Evolutionary conservation across 345 rosid genomes (phyloP).

Genomic region (Laguncularia racemosa): DNA sequence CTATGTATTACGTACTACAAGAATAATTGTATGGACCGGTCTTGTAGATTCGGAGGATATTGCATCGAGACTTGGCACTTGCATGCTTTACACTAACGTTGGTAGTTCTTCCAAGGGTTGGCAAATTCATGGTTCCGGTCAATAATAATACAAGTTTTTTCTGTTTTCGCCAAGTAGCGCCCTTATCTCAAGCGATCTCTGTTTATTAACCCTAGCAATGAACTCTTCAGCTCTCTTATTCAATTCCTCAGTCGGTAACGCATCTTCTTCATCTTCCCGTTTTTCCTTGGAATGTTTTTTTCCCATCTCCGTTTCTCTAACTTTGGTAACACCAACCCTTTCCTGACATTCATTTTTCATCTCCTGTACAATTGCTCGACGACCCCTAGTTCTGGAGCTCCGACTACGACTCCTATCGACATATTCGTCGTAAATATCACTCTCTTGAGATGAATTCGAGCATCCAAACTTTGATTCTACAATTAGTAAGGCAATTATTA

Average conservation of each 20-base stretch:
- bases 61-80: too few relatives aligned
- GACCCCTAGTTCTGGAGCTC: too few relatives aligned
- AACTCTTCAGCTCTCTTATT: slow-evolving; percentile 27
- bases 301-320: not conserved
- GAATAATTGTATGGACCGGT: too few relatives aligned
- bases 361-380: not conserved
- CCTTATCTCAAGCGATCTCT: slow-evolving; percentile 19
- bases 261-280: slow-evolving; percentile 1
- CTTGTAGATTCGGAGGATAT: too few relatives aligned
- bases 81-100: too few relatives aligned
- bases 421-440: slow-evolving; percentile 22
- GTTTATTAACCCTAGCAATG: slow-evolving; percentile 28
- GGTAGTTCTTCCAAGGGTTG: too few relatives aligned
- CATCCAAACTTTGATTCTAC: slow-evolving; percentile 17
- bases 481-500: slow-evolving; percentile 18
- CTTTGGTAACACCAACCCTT: not conserved
- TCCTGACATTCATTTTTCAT: not conserved
- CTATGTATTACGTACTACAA: too few relatives aligned
- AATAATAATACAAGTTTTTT: too few relatives aligned
- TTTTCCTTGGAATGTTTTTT: slow-evolving; percentile 1
- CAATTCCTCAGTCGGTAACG: slow-evolving; percentile 14
- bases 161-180: too few relatives aligned
- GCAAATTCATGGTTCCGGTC: too few relatives aligned
- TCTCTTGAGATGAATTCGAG: not conserved
- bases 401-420: slow-evolving; percentile 11